Percentiles rank a stretch among this genome's conserved stretches.
These are phyloP conservation scores for Pleurotus cornucopiae DNA, from an alignment of 768 basidiomycete species.

Conservation along the genomic window DNA sequence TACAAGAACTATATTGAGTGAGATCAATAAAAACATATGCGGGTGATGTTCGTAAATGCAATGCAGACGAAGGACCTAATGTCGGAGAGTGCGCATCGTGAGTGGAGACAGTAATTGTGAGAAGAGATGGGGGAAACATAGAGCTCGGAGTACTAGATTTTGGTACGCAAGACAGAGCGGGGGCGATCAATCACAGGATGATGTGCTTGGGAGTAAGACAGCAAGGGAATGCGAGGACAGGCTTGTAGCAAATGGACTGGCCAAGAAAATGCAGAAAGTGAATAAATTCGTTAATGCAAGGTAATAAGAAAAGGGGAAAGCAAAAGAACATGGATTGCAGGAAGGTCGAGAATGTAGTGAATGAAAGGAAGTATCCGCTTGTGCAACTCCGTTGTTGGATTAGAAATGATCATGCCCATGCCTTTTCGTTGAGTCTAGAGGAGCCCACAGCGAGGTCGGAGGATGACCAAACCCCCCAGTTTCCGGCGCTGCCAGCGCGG, in stretches of 20 bases:
- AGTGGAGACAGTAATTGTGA: constrained; percentile 17
- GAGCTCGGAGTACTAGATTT: constrained; percentile 11
- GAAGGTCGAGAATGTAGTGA: constrained; percentile 18
- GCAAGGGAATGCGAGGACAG: constrained; percentile 18
- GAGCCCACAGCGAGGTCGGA: constrained; percentile 46
- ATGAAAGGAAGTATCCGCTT: constrained; percentile 15
- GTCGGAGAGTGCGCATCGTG: constrained; percentile 9
- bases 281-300: constrained; percentile 11
- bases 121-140: constrained; percentile 22
- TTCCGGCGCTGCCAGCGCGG: constrained; percentile 77
- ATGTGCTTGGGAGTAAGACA: constrained; percentile 26
- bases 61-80: constrained; percentile 19
- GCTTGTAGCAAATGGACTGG: constrained; percentile 14
- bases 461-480: constrained; percentile 71
- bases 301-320: constrained; percentile 16
- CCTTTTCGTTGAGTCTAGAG: constrained; percentile 55
- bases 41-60: constrained; percentile 32
- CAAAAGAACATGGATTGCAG: constrained; percentile 13
- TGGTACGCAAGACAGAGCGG: constrained; percentile 3
- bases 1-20: constrained; percentile 30
- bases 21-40: constrained; percentile 45
- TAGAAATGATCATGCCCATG: constrained; percentile 42
- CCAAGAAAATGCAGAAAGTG: constrained; percentile 12
- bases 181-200: constrained; percentile 16
- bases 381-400: constrained; percentile 6